These are phyloP conservation scores for Tilletia setariae DNA, from an alignment of 1,284 basidiomycete species.

Conservation along the genomic window DNA sequence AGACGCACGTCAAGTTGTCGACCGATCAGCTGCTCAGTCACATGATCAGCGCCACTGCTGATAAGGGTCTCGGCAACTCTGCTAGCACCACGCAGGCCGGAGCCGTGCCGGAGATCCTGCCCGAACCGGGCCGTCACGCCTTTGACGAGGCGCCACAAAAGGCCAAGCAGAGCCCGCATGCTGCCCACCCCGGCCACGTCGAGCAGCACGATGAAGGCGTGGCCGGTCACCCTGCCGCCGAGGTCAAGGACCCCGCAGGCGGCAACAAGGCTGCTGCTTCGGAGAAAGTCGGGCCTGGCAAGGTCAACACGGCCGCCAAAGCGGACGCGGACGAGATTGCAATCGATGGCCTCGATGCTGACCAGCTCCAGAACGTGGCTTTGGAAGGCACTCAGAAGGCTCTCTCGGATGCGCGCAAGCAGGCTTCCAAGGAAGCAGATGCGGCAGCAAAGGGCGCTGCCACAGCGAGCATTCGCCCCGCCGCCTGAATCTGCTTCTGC, in stretches of 20 bases:
- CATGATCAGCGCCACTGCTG: background rate
- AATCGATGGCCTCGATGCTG: conserved; percentile 36
- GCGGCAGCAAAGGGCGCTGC: conserved; percentile 1
- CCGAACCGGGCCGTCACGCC: conserved; percentile 23
- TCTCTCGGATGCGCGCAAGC: conserved; percentile 11
- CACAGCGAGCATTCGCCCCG: too few relatives aligned
- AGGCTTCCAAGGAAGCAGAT: conserved; percentile 12
- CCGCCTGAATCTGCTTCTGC: too few relatives aligned
- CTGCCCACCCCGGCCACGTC: background rate
- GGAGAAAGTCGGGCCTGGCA: background rate
- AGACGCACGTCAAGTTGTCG: conserved; percentile 30
- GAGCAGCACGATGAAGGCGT: too few relatives aligned
- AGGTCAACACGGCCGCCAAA: conserved; percentile 17
- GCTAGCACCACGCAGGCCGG: conserved; percentile 10
- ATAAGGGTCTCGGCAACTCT: background rate
- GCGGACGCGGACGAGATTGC: conserved; percentile 22
- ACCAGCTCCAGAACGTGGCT: conserved; percentile 39
- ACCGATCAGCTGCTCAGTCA: background rate
- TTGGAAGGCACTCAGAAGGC: conserved; percentile 33
- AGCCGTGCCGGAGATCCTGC: conserved; percentile 5
- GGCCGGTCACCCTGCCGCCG: background rate
- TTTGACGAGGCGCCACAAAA: conserved; percentile 22
- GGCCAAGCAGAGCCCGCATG: conserved; percentile 16
- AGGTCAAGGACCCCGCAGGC: too few relatives aligned
- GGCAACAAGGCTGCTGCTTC: too few relatives aligned